Percentiles rank a stretch among this genome's conserved stretches.
phyloP scores from a whole-genome alignment of 805 yeast genomes.

The Wickerhamomyces subpelliculosus region DNA sequence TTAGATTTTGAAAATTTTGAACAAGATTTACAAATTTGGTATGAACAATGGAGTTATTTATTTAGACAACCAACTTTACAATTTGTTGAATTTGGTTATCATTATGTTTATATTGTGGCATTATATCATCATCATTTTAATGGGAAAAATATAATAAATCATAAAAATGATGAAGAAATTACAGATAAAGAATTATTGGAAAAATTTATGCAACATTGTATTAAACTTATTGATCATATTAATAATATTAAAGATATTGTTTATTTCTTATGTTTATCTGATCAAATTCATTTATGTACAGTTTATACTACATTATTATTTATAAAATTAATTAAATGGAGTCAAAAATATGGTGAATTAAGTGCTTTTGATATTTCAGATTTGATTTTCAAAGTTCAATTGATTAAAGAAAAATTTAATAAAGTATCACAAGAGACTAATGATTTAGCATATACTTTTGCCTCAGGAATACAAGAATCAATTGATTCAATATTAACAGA shows the following conservation, averaged over 20 bases:
- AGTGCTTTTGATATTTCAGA: not conserved
- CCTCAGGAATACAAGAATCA: not conserved
- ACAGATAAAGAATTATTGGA: slow-evolving; percentile 16
- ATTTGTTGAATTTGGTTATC: slow-evolving; percentile 65
- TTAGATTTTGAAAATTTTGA: slow-evolving; percentile 29
- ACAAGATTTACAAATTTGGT: slow-evolving; percentile 53
- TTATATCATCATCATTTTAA: slow-evolving; percentile 31
- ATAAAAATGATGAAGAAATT: slow-evolving; percentile 5
- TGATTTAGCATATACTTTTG: not conserved
- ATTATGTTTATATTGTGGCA: slow-evolving; percentile 51
- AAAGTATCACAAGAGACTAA: not conserved
- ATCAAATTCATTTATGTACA: slow-evolving; percentile 49
- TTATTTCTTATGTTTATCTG: slow-evolving; percentile 64
- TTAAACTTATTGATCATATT: slow-evolving; percentile 21
- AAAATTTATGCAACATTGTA: slow-evolving; percentile 19
- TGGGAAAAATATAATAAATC: slow-evolving; percentile 3
- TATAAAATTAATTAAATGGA: slow-evolving; percentile 17
- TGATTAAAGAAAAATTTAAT: not conserved
- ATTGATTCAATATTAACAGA: not conserved
- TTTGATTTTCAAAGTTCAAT: not conserved
- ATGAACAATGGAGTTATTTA: slow-evolving; percentile 60
- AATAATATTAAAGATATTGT: slow-evolving; percentile 30
- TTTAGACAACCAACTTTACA: slow-evolving; percentile 67
- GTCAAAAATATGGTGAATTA: not conserved
- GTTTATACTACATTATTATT: slow-evolving; percentile 18